phyloP scores from a whole-genome alignment of 495 filamentous ascomycete species.

The Neurospora tetraspora region DNA sequence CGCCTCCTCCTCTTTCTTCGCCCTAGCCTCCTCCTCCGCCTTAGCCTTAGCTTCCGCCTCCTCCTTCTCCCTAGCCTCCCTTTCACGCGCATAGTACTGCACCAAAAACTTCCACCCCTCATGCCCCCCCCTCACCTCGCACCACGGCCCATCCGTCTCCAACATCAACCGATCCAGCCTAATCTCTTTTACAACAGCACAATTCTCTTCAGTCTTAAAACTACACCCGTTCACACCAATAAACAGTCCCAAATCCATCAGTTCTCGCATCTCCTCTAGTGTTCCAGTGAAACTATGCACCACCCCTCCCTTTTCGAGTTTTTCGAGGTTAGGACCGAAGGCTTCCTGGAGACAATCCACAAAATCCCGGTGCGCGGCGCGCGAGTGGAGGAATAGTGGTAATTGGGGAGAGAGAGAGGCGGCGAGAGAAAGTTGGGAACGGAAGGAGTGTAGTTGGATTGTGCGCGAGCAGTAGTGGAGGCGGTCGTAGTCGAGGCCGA shows the following conservation, averaged over 20 bases:
- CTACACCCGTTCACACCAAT: slow-evolving; percentile 87
- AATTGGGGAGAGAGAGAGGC: slow-evolving; percentile 55
- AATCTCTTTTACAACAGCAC: slow-evolving; percentile 67
- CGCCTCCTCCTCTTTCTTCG: background rate
- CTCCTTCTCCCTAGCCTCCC: background rate
- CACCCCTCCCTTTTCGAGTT: slow-evolving; percentile 60
- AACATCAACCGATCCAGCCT: slow-evolving; percentile 69
- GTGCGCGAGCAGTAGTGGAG: slow-evolving; percentile 67
- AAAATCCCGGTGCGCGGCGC: slow-evolving; percentile 76
- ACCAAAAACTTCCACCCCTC: slow-evolving; percentile 49
- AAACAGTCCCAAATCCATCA: slow-evolving; percentile 68
- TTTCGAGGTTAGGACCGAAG: slow-evolving; percentile 36
- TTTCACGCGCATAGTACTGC: slow-evolving; percentile 14
- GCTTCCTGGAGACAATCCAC: slow-evolving; percentile 46
- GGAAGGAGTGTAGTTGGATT: slow-evolving; percentile 76
- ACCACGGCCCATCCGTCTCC: slow-evolving; percentile 94
- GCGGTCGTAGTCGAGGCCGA: slow-evolving; percentile 93
- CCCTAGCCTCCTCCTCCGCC: background rate
- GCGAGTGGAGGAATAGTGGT: slow-evolving; percentile 82
- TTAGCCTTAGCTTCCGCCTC: background rate
- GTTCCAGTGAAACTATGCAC: slow-evolving; percentile 92
- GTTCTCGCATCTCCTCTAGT: slow-evolving; percentile 63
- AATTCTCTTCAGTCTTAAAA: slow-evolving; percentile 83
- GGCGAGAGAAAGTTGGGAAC: slow-evolving; percentile 66
- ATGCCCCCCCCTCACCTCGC: slow-evolving; percentile 56